Evolutionary conservation across 2,329 filamentous ascomycete genomes (phyloP).

Genomic region (Fusarium sterilihyphosum): DNA sequence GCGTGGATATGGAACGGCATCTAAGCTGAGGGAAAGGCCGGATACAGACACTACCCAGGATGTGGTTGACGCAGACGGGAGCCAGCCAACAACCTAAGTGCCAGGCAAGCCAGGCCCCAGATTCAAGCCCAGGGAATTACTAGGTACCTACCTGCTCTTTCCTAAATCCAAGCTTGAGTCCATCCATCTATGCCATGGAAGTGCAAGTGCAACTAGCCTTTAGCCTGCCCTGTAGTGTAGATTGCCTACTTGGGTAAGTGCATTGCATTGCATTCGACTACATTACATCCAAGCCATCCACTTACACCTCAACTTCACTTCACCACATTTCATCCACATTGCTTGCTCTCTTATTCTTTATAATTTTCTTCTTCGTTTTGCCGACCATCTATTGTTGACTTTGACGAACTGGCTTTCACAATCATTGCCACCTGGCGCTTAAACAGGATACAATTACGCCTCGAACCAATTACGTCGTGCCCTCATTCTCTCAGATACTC

Average conservation of each 20-base stretch:
- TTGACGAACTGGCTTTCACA: background rate
- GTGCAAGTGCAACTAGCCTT: background rate
- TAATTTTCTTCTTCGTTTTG: background rate
- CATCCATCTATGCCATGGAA: background rate
- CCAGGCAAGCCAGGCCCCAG: background rate
- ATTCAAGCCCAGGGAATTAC: background rate
- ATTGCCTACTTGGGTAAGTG: slow-evolving; percentile 1
- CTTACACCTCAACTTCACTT: slow-evolving; percentile 17
- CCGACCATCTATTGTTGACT: background rate
- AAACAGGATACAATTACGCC: background rate
- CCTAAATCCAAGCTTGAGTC: background rate
- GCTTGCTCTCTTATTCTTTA: background rate
- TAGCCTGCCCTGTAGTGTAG: slow-evolving; percentile 1
- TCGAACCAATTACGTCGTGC: background rate
- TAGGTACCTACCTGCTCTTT: background rate
- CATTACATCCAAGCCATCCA: slow-evolving; percentile 16
- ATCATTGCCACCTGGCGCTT: background rate
- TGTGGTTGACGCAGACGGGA: slow-evolving; percentile 12
- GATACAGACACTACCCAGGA: slow-evolving; percentile 14
- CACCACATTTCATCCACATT: slow-evolving; percentile 4
- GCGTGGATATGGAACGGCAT: background rate
- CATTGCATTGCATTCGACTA: slow-evolving; percentile 1
- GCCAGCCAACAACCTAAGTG: slow-evolving; percentile 2
- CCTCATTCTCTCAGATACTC: background rate
- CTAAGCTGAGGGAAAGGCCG: slow-evolving; percentile 9